Evolutionary conservation across 257 asterid species (phyloP), one percentile per base, ranked within the genome.

Genomic region (Vinca minor): DNA sequence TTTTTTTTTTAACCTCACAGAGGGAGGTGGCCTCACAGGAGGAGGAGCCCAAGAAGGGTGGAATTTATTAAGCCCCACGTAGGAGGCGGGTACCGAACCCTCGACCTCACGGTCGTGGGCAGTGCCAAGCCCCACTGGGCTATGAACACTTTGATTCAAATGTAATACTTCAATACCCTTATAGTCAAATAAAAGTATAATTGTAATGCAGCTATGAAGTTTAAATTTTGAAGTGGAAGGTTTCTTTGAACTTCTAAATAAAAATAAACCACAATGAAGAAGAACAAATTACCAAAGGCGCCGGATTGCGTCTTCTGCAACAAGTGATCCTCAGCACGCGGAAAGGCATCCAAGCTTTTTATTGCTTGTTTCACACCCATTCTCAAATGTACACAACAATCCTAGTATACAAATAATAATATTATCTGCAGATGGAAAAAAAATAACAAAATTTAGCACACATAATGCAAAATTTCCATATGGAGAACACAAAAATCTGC

Each of bases 311-410:
- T 92, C 77, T 89, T 85, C 82, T 73, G 92, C 78, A 92, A 73
- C 81, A 92, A 78, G 72, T 92, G 98, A 52, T 89, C 98, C 62
- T 92, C 98, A 5, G 98, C 87, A 25, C 96, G 94, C 2, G 98
- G 98, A 74, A 92, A 92, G 21, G 98, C 98, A 74, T 92, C 96
- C 74, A 92, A 73, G 73, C 82, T 86, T 74, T 63, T 85, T 45
- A 92, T 71, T 4, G 82, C 82, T 81, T 87, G 95, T 80, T 77
- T 92, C 67, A 89, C 78, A 59, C 95, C 96, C 98, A 87, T 92
- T 74, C 52, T 69, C 59, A 59, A 31, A n/a, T n/a, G n/a, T n/a
- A n/a, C n/a, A n/a, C 53, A 35, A 32, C 38, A 29, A 56, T 66
- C 63, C 64, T 42, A 44, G 0, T 15, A 23, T 14, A 39, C n/a